Percentiles rank a stretch among this genome's conserved stretches.
Evolutionary conservation across 805 yeast genomes (phyloP).

Genomic region (Metschnikowia corniflorae): DNA sequence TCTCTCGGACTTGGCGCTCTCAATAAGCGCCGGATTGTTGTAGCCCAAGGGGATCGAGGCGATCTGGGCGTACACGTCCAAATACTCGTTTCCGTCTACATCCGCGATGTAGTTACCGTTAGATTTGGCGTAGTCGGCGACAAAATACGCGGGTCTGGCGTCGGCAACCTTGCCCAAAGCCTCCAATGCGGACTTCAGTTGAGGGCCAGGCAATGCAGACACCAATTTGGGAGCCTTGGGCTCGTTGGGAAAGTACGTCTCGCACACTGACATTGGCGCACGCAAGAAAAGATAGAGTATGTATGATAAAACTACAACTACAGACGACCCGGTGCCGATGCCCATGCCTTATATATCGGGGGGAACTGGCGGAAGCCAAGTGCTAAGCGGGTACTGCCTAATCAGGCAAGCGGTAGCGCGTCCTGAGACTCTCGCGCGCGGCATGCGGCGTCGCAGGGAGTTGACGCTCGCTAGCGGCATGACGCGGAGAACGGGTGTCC

Average conservation of each 20-base stretch:
- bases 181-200: conserved; percentile 48
- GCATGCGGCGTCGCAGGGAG: background rate
- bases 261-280: conserved; percentile 40
- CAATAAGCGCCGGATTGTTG: conserved; percentile 73
- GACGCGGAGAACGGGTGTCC: too few species aligned
- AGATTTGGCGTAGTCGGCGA: conserved; percentile 74
- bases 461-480: background rate
- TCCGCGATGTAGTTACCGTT: conserved; percentile 77
- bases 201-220: conserved; percentile 78
- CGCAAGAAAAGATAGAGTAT: conserved; percentile 1
- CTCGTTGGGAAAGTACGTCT: conserved; percentile 71
- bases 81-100: conserved; percentile 69
- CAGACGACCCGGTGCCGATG: conserved; percentile 1
- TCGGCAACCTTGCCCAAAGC: conserved; percentile 64
- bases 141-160: conserved; percentile 67
- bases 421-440: background rate
- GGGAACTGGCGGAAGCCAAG: too few species aligned
- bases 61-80: conserved; percentile 80
- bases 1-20: conserved; percentile 65
- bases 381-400: conserved; percentile 2
- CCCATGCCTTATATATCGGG: conserved; percentile 7
- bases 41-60: conserved; percentile 84
- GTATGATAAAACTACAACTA: background rate
- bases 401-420: background rate
- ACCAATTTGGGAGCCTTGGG: conserved; percentile 65